Percentiles rank a stretch among this genome's conserved stretches.
Evolutionary conservation across 78 protist genomes (phyloP).

Genomic region (Dictyostelium brefeldianum): DNA sequence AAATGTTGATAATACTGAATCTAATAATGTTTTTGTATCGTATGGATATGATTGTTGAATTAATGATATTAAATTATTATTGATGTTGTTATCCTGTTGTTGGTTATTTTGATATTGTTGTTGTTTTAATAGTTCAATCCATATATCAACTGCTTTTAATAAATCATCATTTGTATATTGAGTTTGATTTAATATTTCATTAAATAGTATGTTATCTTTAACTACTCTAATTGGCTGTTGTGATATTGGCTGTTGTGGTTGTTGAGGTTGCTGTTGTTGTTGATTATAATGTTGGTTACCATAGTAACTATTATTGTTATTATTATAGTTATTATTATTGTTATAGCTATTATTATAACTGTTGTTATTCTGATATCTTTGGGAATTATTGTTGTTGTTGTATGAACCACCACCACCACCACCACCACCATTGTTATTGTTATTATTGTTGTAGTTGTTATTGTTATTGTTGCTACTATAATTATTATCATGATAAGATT

Average conservation of each 20-base stretch:
- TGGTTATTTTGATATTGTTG: not conserved
- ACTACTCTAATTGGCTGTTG: not conserved
- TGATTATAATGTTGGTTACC: not conserved
- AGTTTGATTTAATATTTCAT: constrained; percentile 18
- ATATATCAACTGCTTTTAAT: constrained; percentile 1
- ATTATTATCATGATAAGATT: not conserved
- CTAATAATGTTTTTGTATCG: constrained; percentile 1
- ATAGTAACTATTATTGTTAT: not conserved
- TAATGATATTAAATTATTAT: not conserved
- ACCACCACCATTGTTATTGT: not conserved
- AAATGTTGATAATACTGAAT: constrained; percentile 10
- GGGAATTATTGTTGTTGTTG: not conserved
- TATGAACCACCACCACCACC: not conserved
- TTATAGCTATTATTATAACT: not conserved
- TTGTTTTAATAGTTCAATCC: not conserved
- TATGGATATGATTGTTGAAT: constrained; percentile 9
- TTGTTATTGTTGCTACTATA: no score
- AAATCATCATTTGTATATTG: constrained; percentile 10
- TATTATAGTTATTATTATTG: not conserved
- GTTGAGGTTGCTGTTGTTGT: not conserved
- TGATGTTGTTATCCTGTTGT: not conserved
- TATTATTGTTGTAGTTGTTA: not conserved
- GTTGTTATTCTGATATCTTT: not conserved
- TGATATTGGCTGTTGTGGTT: not conserved
- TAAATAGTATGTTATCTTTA: constrained; percentile 1